A percentile compares a stretch with the other conserved stretches of the same genome.
phyloP scores from a whole-genome alignment of 148 eudicot species.

The Rhododendron mucronatum region DNA sequence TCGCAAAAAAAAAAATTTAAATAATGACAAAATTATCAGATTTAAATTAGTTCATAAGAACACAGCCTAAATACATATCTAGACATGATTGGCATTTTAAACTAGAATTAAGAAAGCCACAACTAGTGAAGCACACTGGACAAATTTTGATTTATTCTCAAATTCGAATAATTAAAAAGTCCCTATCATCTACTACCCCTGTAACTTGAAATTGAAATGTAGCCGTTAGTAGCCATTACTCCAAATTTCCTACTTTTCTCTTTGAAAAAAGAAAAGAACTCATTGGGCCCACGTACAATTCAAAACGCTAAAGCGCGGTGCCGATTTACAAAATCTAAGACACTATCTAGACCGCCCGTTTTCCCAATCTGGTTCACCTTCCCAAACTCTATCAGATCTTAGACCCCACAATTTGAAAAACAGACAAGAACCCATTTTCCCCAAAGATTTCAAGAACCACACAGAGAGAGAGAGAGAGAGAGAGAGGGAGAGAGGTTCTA shows the following conservation, averaged over 20 bases:
- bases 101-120: too few relatives aligned
- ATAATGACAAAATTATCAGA: too few relatives aligned
- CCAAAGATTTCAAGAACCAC: neutral
- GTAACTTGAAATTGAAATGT: neutral
- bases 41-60: too few relatives aligned
- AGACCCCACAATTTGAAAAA: neutral
- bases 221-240: slow-evolving; percentile 1
- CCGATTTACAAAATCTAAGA: slow-evolving; percentile 15
- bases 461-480: slow-evolving; percentile 16
- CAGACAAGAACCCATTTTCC: neutral
- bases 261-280: neutral
- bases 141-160: too few relatives aligned
- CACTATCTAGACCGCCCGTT: slow-evolving; percentile 7
- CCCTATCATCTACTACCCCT: neutral
- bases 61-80: too few relatives aligned
- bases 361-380: neutral
- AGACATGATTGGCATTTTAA: too few relatives aligned
- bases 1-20: too few relatives aligned
- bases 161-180: neutral
- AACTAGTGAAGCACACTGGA: too few relatives aligned
- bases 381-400: neutral
- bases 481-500: slow-evolving; percentile 4
- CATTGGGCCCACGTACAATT: slow-evolving; percentile 1
- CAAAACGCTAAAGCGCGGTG: slow-evolving; percentile 9
- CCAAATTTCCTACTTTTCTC: neutral